Evolutionary conservation across 2,329 filamentous ascomycete genomes (phyloP), one percentile per base, ranked within the genome.

Genomic region (Pyrenochaeta sp.): DNA sequence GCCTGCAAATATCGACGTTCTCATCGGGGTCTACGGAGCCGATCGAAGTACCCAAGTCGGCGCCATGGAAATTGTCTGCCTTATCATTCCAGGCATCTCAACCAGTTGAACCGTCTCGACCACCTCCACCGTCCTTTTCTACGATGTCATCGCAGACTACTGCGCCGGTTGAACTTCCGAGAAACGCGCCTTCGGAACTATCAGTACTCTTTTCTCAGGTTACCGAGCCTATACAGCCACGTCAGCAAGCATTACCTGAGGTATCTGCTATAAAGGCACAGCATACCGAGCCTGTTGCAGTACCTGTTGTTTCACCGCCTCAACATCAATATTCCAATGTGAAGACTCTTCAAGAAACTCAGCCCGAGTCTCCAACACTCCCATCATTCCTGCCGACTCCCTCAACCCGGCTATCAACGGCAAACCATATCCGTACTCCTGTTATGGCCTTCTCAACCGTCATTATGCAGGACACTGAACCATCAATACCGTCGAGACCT

Each of bases 301-400:
- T 61, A 18, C 45, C 51, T 20, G 29, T 46, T 9, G 14, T 41
- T 17, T 27, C 50, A 12, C 48, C 30, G 20, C 48, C 61, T 15
- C 23, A 54, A 29, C 59, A 71, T 44, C 31, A 49, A 12, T 58
- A 71, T 45, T 75, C 71, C 12, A 59, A 62, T 45, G 63, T 74
- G 14, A 66, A 54, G 29, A 66, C 63, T 12, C 43, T 74, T 20
- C 72, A 72, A 17, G 62, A 69, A 29, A 63, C 61, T n/a, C 67
- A 72, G 46, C 71, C 72, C 23, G 73, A 75, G 51, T 74, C 71
- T 15, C 71, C 71, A 32, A 73, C 68, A 5, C 58, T 72, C 5
- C 70, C 73, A 15, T 45, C 65, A 9, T 71, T 72, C 56, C 54
- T 75, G 4, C 70, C 69, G 12, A 68, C 60, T 45, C 68, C 68